These are phyloP conservation scores for Fusarium pseudograminearum DNA, from an alignment of 2,329 filamentous ascomycete genomes.

Conservation along the genomic window DNA sequence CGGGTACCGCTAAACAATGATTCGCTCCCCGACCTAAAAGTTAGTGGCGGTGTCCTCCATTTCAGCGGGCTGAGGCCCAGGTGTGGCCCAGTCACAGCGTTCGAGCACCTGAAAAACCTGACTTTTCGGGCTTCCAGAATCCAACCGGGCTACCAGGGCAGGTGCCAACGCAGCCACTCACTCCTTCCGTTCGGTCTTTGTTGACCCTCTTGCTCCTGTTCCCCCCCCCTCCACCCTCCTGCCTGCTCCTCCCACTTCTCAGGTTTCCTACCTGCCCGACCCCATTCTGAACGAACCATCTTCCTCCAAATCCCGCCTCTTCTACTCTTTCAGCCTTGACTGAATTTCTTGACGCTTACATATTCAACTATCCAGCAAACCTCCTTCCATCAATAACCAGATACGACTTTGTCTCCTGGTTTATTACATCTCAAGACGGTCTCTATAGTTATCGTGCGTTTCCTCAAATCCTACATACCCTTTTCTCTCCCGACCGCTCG, in stretches of 20 bases:
- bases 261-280: slow-evolving; percentile 33
- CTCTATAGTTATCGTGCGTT: slow-evolving; percentile 48
- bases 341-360: slow-evolving; percentile 42
- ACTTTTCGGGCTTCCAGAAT: slow-evolving; percentile 50
- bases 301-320: slow-evolving; percentile 48
- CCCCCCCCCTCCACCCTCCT: slow-evolving; percentile 1
- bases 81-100: slow-evolving; percentile 34
- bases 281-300: slow-evolving; percentile 48
- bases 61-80: slow-evolving; percentile 22
- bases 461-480: slow-evolving; percentile 36
- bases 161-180: slow-evolving; percentile 41
- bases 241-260: slow-evolving; percentile 8
- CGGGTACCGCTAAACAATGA: slow-evolving; percentile 40
- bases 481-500: slow-evolving; percentile 28
- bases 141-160: slow-evolving; percentile 6
- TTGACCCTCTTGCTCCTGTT: slow-evolving; percentile 44
- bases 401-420: slow-evolving; percentile 27
- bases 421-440: slow-evolving; percentile 31
- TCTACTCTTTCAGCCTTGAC: slow-evolving; percentile 46
- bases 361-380: slow-evolving; percentile 27
- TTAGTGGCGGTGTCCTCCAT: slow-evolving; percentile 46
- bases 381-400: slow-evolving; percentile 8
- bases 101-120: slow-evolving; percentile 46
- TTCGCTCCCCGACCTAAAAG: slow-evolving; percentile 24
- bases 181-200: slow-evolving; percentile 43